Conservation (phyloP, 352 stramenopile genomes). For the Pythium plurisporium region DNA sequence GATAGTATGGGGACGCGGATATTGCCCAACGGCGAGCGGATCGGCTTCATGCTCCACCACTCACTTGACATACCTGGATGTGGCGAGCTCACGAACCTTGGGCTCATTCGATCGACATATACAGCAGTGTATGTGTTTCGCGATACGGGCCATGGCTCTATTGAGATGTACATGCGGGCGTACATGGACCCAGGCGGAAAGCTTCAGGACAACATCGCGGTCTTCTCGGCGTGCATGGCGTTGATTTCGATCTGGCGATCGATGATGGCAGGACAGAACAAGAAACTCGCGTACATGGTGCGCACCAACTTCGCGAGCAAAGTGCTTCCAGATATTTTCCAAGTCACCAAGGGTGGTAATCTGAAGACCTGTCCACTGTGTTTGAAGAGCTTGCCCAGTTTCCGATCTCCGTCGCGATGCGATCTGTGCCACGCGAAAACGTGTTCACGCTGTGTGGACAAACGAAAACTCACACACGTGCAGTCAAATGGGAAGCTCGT, state of each 20-base stretch:
- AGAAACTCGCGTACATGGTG: conserved; percentile 38
- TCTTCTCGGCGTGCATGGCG: conserved; percentile 18
- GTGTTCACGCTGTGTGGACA: too few species aligned
- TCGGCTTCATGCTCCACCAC: conserved; percentile 43
- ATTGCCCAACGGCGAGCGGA: conserved; percentile 27
- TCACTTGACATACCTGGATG: conserved; percentile 31
- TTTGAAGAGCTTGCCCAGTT: too few species aligned
- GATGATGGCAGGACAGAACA: conserved; percentile 27
- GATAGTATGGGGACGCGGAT: conserved; percentile 15
- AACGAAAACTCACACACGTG: too few species aligned
- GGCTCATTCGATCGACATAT: conserved; percentile 27
- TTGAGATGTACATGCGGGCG: conserved; percentile 39
- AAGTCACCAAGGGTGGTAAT: too few species aligned
- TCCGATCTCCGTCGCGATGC: too few species aligned
- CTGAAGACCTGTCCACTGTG: too few species aligned
- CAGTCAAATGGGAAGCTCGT: too few species aligned
- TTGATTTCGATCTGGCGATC: conserved; percentile 31
- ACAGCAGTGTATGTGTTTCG: conserved; percentile 37
- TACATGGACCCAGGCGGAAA: conserved; percentile 24
- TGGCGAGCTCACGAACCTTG: conserved; percentile 9
- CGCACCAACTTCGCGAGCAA: too few species aligned
- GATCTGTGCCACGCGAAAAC: too few species aligned
- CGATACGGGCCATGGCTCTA: conserved; percentile 21
- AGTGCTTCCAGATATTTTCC: too few species aligned
- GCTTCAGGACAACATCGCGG: conserved; percentile 19